Evolutionary conservation across 148 eudicot genomes (phyloP), one percentile per base, ranked within the genome.

Genomic region (Nepenthes gracilis): DNA sequence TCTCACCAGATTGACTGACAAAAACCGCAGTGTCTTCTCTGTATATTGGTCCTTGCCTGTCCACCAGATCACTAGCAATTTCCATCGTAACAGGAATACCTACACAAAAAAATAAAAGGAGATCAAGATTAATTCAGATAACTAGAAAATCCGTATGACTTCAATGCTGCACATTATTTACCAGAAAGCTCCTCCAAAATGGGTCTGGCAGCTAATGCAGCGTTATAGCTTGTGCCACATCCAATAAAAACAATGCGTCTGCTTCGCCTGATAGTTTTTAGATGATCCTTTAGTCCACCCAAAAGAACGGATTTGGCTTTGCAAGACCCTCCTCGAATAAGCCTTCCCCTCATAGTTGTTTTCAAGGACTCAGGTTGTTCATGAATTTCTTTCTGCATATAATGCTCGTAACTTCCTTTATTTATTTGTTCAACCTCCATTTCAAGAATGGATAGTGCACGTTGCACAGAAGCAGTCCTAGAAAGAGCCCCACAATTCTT

Each of bases 1-100:
- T 94, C 86, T 94, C 99, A 57, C 99, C 99, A 56, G 99, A 94
- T 67, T 94, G 99, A 75, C 99, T 94, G 50, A 94, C 99, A 77
- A 94, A 94, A 50, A 86, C 95, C 65, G 86, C 80, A 34, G 99
- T 94, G 72, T 94, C 99, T 77, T 94, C 99, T 76, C 99, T 79
- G 74, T 89, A 94, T 57, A 94, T 87, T 10, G 99, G 97, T 34
- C 93, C 99, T 78, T 89, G 95, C 80, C 99, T 83, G 74, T 94
- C 99, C 72, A 94, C 57, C 64, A 94, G 74, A 81, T 94, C 99
- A 83, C 99, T 94, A 59, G 99, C 99, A 59, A 89, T 78, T 77
- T 94, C 99, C 97, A 94, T 78, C 1, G 92, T 84, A 51, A 94
- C 95, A 65, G 99, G 99, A 69, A 94, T 86, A 36, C 97, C 99